Evolutionary conservation across 495 filamentous ascomycete genomes (phyloP).

Genomic region (Trichoderma parareesei): DNA sequence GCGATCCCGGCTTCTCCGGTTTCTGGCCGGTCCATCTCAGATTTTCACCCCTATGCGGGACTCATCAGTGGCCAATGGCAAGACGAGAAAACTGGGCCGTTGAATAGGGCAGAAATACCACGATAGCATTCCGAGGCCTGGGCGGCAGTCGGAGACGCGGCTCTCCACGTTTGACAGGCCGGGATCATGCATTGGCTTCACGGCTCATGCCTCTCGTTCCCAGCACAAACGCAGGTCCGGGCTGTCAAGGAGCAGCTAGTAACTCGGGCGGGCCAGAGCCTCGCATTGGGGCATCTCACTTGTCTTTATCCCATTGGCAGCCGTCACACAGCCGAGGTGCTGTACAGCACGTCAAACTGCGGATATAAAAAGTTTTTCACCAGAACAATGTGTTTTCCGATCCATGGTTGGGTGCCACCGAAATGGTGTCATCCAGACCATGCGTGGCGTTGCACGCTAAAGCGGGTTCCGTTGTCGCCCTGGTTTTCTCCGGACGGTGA

Average conservation of each 20-base stretch:
- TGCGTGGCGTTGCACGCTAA: constrained; percentile 8
- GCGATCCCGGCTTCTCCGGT: neutral
- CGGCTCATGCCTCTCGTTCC: neutral
- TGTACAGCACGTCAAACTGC: neutral
- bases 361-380: neutral
- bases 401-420: constrained; percentile 2
- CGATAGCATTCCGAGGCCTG: neutral
- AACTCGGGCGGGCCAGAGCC: no score
- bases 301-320: neutral
- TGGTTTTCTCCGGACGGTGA: neutral
- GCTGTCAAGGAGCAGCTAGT: no score
- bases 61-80: constrained; percentile 2
- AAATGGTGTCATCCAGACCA: constrained; percentile 6
- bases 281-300: neutral
- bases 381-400: neutral
- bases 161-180: neutral
- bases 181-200: neutral
- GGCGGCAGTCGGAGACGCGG: neutral
- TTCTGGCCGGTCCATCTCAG: neutral
- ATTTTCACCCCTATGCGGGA: neutral
- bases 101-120: neutral
- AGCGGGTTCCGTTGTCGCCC: neutral
- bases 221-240: neutral
- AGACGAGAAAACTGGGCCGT: neutral
- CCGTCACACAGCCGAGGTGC: neutral